phyloP scores from a whole-genome alignment of 2,329 filamentous ascomycete genomes.

The Epichloe amarillans region DNA sequence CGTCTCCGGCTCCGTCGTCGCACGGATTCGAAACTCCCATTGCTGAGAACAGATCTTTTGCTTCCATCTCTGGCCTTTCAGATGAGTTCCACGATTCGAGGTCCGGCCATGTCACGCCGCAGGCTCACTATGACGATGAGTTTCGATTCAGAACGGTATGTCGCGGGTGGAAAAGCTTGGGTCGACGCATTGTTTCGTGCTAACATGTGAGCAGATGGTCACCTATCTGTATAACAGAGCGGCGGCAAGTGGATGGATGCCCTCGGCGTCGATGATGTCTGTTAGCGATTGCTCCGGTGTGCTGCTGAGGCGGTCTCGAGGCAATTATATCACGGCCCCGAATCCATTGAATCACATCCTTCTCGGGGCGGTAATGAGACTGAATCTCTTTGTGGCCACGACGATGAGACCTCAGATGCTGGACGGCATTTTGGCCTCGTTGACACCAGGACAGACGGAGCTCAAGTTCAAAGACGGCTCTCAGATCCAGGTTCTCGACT shows the following conservation, averaged over 20 bases:
- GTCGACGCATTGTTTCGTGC: not conserved
- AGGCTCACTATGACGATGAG: slow-evolving; percentile 14
- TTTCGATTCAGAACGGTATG: slow-evolving; percentile 18
- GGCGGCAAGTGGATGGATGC: slow-evolving; percentile 18
- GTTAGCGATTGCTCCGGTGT: slow-evolving; percentile 20
- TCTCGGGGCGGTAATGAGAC: slow-evolving; percentile 26
- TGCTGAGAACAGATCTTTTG: slow-evolving; percentile 4
- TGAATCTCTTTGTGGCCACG: slow-evolving; percentile 32
- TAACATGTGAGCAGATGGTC: slow-evolving; percentile 15
- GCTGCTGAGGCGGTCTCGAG: slow-evolving; percentile 24
- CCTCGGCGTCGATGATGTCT: slow-evolving; percentile 6
- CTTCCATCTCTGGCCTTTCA: not conserved
- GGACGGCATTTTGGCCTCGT: slow-evolving; percentile 27
- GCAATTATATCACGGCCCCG: slow-evolving; percentile 28
- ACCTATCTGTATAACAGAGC: slow-evolving; percentile 17
- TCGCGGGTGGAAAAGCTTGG: not conserved
- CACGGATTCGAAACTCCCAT: slow-evolving; percentile 1
- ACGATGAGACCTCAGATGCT: slow-evolving; percentile 36
- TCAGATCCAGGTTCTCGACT: slow-evolving; percentile 31
- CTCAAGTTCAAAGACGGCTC: slow-evolving; percentile 28
- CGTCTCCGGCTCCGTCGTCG: not conserved
- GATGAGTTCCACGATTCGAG: not conserved
- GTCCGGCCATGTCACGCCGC: not conserved
- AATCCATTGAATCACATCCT: slow-evolving; percentile 23
- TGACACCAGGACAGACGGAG: slow-evolving; percentile 27